These are phyloP conservation scores for Colletotrichum coccodes DNA, from an alignment of 2,329 filamentous ascomycete genomes.

Conservation along the genomic window DNA sequence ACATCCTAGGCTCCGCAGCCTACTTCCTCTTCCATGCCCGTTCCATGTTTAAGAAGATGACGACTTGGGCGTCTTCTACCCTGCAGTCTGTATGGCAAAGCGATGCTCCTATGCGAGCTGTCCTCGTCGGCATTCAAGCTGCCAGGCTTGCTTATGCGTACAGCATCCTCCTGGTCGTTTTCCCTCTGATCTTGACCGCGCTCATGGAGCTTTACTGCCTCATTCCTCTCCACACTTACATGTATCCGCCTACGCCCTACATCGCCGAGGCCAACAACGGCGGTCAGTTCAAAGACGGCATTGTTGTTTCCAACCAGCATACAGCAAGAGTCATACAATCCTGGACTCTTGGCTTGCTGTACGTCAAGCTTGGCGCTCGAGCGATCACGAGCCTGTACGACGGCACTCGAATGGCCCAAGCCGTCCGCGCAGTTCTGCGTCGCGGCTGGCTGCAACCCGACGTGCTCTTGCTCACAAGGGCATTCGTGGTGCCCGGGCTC, in stretches of 20 bases:
- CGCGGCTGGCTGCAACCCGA: slow-evolving; percentile 85
- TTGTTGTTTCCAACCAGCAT: slow-evolving; percentile 54
- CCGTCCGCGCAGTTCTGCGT: slow-evolving; percentile 78
- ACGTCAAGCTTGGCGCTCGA: slow-evolving; percentile 82
- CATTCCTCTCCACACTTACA: slow-evolving; percentile 86
- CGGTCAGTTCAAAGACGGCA: slow-evolving; percentile 37
- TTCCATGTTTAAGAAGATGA: slow-evolving; percentile 46
- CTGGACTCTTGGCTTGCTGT: slow-evolving; percentile 93
- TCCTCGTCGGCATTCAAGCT: slow-evolving; percentile 43
- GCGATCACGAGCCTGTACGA: slow-evolving; percentile 75
- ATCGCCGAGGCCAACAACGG: slow-evolving; percentile 32
- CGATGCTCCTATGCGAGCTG: slow-evolving; percentile 42
- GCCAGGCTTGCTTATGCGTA: slow-evolving; percentile 77
- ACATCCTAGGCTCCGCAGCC: slow-evolving; percentile 75
- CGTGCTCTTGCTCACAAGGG: slow-evolving; percentile 80
- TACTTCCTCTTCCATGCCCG: slow-evolving; percentile 69
- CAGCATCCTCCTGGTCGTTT: slow-evolving; percentile 76
- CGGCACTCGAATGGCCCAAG: slow-evolving; percentile 76
- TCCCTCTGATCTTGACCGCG: slow-evolving; percentile 83
- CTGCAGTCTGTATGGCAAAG: slow-evolving; percentile 42
- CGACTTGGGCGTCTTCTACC: slow-evolving; percentile 41
- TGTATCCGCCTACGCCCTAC: slow-evolving; percentile 52
- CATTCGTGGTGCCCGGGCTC: slow-evolving; percentile 82
- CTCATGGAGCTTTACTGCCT: slow-evolving; percentile 90
- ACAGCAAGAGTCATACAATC: slow-evolving; percentile 89